Evolutionary conservation across 176 grass and related monocot species (phyloP).

Genomic region (Bonia amplexicaulis): DNA sequence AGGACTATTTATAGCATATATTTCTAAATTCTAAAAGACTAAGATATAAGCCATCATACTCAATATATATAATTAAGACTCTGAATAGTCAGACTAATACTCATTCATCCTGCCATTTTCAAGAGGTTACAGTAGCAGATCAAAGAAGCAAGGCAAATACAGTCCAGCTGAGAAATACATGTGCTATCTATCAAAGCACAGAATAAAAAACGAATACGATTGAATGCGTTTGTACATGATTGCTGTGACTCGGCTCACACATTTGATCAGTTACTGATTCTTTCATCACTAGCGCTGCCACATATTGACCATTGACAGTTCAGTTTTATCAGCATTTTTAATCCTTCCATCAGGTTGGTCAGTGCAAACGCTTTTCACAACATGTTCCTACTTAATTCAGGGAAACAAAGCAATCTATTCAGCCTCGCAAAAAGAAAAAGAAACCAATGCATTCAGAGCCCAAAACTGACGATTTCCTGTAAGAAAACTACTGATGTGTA

Average conservation of each 20-base stretch:
- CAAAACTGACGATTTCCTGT: not conserved
- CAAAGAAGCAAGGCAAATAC: not conserved
- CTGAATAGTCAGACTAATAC: not conserved
- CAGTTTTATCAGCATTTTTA: not conserved
- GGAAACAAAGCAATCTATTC: not conserved
- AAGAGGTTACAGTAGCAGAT: not conserved
- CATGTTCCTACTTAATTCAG: not conserved
- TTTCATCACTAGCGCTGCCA: not conserved
- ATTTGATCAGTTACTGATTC: not conserved
- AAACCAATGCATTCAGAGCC: not conserved
- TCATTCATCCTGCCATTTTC: not conserved
- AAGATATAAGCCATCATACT: no score
- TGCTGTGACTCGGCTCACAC: not conserved
- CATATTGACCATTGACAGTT: not conserved
- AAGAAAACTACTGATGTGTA: not conserved
- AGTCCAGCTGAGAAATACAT: not conserved
- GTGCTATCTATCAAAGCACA: not conserved
- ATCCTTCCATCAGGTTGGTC: not conserved
- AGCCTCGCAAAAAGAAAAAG: no score
- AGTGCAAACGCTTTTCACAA: not conserved
- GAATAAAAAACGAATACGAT: not conserved
- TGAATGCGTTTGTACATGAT: not conserved
- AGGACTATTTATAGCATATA: no score
- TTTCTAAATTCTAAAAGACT: no score
- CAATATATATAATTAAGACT: not conserved